Conservation (phyloP, 78 protist genomes). For the Anaeramoeba flamelloides region DNA sequence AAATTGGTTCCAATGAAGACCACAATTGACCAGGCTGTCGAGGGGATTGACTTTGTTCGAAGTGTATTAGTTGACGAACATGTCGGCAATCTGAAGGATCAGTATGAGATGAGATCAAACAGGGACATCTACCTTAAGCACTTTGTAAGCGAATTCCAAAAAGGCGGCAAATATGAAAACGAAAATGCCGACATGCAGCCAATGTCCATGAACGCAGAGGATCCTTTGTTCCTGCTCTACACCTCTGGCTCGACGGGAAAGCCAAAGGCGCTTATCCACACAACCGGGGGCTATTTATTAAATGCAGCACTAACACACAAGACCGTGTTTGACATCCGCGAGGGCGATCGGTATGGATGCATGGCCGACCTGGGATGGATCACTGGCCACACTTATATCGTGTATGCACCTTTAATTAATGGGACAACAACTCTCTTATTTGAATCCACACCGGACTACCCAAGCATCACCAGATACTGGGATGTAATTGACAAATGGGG, state of each 20-base stretch:
- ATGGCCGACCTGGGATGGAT: constrained; percentile 46
- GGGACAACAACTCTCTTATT: constrained; percentile 33
- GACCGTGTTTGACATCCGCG: constrained; percentile 18
- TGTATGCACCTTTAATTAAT: constrained; percentile 19
- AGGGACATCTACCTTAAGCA: too few species aligned
- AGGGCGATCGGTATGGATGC: constrained; percentile 34
- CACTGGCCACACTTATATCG: constrained; percentile 25
- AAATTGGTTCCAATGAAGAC: constrained; percentile 35
- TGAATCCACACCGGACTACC: too few species aligned
- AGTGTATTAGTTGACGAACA: too few species aligned
- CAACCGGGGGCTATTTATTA: too few species aligned
- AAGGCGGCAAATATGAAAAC: too few species aligned
- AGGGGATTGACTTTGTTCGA: too few species aligned
- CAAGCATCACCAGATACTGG: too few species aligned
- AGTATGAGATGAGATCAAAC: too few species aligned
- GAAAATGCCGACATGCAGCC: too few species aligned
- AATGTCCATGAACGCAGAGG: constrained; percentile 7
- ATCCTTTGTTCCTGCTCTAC: constrained; percentile 26
- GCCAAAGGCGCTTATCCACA: constrained; percentile 37
- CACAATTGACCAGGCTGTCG: constrained; percentile 28
- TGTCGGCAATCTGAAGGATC: too few species aligned
- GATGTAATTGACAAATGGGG: too few species aligned
- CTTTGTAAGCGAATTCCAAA: too few species aligned
- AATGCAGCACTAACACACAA: constrained; percentile 26
- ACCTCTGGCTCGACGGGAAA: constrained; percentile 31